Evolutionary conservation across 2,329 filamentous ascomycete species (phyloP).

Genomic region (Clonostachys sp.): DNA sequence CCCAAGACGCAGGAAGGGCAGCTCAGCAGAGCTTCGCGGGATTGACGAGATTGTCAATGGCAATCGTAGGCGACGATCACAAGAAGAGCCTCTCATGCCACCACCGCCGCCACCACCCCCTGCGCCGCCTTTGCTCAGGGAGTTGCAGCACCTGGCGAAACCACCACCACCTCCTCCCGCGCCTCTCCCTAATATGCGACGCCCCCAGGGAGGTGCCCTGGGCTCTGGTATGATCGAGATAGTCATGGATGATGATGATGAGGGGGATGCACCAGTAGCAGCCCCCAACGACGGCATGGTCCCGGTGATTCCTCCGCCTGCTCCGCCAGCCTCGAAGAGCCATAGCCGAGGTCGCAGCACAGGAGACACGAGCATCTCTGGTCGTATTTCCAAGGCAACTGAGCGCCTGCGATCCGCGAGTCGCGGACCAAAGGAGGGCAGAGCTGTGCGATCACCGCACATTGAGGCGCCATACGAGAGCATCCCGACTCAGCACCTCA

Average conservation of each 20-base stretch:
- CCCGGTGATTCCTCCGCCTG: slow-evolving; percentile 38
- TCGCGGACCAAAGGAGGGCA: slow-evolving; percentile 42
- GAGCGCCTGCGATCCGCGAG: slow-evolving; percentile 58
- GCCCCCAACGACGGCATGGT: slow-evolving; percentile 35
- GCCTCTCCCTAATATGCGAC: slow-evolving; percentile 42
- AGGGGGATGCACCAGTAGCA: slow-evolving; percentile 19
- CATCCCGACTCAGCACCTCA: slow-evolving; percentile 21
- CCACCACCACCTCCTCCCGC: slow-evolving; percentile 60
- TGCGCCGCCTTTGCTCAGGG: slow-evolving; percentile 48
- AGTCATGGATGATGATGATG: slow-evolving; percentile 58
- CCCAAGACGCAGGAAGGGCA: slow-evolving; percentile 25
- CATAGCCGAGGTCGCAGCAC: slow-evolving; percentile 53
- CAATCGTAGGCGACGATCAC: slow-evolving; percentile 35
- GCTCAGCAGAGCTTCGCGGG: slow-evolving; percentile 30
- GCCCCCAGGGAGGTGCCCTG: slow-evolving; percentile 33
- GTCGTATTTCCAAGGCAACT: slow-evolving; percentile 51
- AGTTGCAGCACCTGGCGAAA: slow-evolving; percentile 56
- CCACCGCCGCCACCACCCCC: slow-evolving; percentile 47
- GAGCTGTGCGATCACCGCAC: slow-evolving; percentile 8
- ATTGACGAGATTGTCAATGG: slow-evolving; percentile 40
- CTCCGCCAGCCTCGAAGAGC: slow-evolving; percentile 43
- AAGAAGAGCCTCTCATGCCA: slow-evolving; percentile 39
- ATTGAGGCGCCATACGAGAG: slow-evolving; percentile 35
- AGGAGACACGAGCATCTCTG: slow-evolving; percentile 45
- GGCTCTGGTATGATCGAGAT: slow-evolving; percentile 60